Evolutionary conservation across 1,284 basidiomycete species (phyloP).

Genomic region (Singerocomus inundabilis): DNA sequence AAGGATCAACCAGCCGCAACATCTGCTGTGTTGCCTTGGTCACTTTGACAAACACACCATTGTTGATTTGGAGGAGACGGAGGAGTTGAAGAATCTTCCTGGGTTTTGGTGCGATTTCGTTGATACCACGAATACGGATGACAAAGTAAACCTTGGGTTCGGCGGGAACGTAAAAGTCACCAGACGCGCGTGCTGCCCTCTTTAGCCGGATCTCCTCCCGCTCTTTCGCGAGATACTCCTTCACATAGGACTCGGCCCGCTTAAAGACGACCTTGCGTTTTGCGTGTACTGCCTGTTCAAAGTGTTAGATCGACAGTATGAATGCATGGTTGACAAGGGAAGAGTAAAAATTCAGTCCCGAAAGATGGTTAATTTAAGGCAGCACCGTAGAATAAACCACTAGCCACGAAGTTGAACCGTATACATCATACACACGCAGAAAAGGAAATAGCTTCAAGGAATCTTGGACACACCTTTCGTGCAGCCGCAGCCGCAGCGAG

Average conservation of each 20-base stretch:
- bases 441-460: conserved; percentile 12
- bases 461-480: conserved; percentile 76
- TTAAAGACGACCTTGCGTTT: conserved; percentile 99
- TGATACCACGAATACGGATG: conserved; percentile 97
- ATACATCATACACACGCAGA: conserved; percentile 70
- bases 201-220: conserved; percentile 96
- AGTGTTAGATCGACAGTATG: conserved; percentile 12
- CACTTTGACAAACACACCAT: conserved; percentile 97
- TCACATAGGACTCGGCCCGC: conserved; percentile 97
- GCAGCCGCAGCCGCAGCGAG: conserved; percentile 82
- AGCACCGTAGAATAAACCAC: conserved; percentile 61
- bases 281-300: conserved; percentile 73
- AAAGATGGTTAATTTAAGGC: conserved; percentile 96
- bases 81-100: conserved; percentile 99
- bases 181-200: conserved; percentile 87
- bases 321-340: conserved; percentile 4
- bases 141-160: conserved; percentile 99
- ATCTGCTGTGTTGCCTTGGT: conserved; percentile 97
- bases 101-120: conserved; percentile 98
- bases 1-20: conserved; percentile 97
- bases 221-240: conserved; percentile 93
- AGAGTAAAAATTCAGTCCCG: conserved; percentile 70
- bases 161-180: conserved; percentile 97
- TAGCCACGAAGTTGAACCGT: conserved; percentile 69
- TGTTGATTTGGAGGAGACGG: conserved; percentile 99